A percentile compares a stretch with the other conserved stretches of the same genome.
Evolutionary conservation across 2,329 filamentous ascomycete genomes (phyloP).

Genomic region (Ilyonectria destructans): DNA sequence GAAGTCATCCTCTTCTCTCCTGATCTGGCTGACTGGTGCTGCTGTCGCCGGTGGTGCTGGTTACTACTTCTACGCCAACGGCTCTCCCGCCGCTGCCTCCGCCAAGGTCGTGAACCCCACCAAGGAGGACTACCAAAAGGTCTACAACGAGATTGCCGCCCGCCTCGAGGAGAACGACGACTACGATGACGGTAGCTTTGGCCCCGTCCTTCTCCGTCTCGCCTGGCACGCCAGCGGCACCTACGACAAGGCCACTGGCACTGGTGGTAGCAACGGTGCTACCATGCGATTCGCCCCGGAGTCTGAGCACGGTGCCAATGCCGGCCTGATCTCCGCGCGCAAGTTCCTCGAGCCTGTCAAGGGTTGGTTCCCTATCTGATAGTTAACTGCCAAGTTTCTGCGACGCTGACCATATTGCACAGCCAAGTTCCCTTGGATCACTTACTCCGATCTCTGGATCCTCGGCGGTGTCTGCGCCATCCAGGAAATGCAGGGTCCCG

Average conservation of each 20-base stretch:
- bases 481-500: slow-evolving; percentile 95
- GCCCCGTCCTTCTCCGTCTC: slow-evolving; percentile 89
- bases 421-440: slow-evolving; percentile 91
- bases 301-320: slow-evolving; percentile 92
- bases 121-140: slow-evolving; percentile 93
- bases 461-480: slow-evolving; percentile 87
- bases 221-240: slow-evolving; percentile 97
- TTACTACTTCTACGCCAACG: slow-evolving; percentile 77
- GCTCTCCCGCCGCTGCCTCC: slow-evolving; percentile 64
- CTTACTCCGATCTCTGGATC: slow-evolving; percentile 97
- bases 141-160: slow-evolving; percentile 90
- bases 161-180: slow-evolving; percentile 90
- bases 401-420: slow-evolving; percentile 25
- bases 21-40: slow-evolving; percentile 73
- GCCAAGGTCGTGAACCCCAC: slow-evolving; percentile 79
- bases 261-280: slow-evolving; percentile 95
- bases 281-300: slow-evolving; percentile 97
- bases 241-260: slow-evolving; percentile 89
- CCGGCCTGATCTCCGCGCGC: slow-evolving; percentile 87
- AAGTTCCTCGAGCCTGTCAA: slow-evolving; percentile 96
- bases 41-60: slow-evolving; percentile 75
- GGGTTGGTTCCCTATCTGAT: slow-evolving; percentile 64
- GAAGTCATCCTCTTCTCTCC: slow-evolving; percentile 63
- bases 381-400: background rate
- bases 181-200: slow-evolving; percentile 97